These are phyloP conservation scores for Kentomonas sorsogonicus DNA, from an alignment of 208 protist genomes.

Conservation along the genomic window DNA sequence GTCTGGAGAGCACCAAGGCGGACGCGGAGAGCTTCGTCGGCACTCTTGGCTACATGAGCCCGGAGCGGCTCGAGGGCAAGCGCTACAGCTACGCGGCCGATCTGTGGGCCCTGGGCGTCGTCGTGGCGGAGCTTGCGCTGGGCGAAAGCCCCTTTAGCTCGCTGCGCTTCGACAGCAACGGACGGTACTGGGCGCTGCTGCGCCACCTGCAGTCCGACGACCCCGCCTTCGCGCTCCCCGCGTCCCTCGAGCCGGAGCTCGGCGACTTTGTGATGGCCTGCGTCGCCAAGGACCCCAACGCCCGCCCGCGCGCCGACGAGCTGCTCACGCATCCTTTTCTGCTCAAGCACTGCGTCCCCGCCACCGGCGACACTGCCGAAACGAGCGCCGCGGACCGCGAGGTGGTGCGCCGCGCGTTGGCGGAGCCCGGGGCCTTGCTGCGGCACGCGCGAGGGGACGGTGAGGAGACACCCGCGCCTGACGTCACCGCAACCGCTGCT, in stretches of 20 bases:
- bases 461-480: background rate
- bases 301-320: slow-evolving; percentile 56
- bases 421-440: background rate
- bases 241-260: slow-evolving; percentile 39
- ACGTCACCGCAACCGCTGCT: background rate
- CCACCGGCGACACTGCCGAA: background rate
- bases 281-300: slow-evolving; percentile 47
- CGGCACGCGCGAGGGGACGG: no score
- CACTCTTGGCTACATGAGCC: slow-evolving; percentile 93
- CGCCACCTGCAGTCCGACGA: slow-evolving; percentile 68
- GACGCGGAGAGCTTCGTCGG: slow-evolving; percentile 89
- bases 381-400: slow-evolving; percentile 2
- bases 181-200: slow-evolving; percentile 80
- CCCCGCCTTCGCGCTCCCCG: slow-evolving; percentile 51
- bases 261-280: slow-evolving; percentile 69
- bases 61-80: slow-evolving; percentile 86
- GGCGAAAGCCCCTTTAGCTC: slow-evolving; percentile 76
- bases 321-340: slow-evolving; percentile 79
- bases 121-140: slow-evolving; percentile 84
- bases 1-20: slow-evolving; percentile 79
- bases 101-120: slow-evolving; percentile 91
- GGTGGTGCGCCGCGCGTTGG: slow-evolving; percentile 5
- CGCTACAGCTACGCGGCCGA: slow-evolving; percentile 89
- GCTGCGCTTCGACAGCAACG: slow-evolving; percentile 41
- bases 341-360: slow-evolving; percentile 11